Evolutionary conservation across 2,329 filamentous ascomycete genomes (phyloP), one percentile per base, ranked within the genome.

Genomic region (Penicillium janthinellum): DNA sequence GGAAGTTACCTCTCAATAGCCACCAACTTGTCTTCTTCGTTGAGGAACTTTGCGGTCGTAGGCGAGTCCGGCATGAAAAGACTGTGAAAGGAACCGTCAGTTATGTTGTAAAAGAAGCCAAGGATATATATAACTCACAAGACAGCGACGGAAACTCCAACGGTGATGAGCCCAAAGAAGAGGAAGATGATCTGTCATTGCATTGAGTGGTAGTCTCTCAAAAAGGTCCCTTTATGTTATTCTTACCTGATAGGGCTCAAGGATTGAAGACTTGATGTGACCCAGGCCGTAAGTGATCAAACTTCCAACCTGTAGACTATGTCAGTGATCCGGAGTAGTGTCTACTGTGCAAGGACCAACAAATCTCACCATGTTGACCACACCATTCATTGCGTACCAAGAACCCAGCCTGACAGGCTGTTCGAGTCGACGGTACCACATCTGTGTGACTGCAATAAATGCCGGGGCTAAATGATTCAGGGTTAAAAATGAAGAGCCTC

Each of bases 61-160:
- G 87, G 87, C 0, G 85, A 87, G 64, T 90, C 87, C 0, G 88
- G 88, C 79, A 90, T 86, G 54, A 83, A 82, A 17, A 82, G 1
- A 4, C 66, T 68, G 31, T 55, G 5, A 2, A n/a, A 15, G 20
- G 5, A 2, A 2, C 15, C 15, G 15, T 59, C 35, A 59, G n/a
- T 25, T 7, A 8, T 11, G 14, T 35, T 25, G 6, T n/a, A 41
- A 14, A 6, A 7, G 3, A 0, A 35, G 11, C 42, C 2, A 8
- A 20, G 7, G 1, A 14, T 15, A 34, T 31, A 1, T 15, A 34
- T 31, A 1, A 28, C 72, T 64, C 56, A 72, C 70, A 85, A 79
- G 5, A 89, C 81, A 12, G 82, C 67, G 0, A 78, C 65, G 1
- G 83, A 79, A 60, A 83, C 84, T 1, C 78, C 72, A 5, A 86